These are phyloP conservation scores for Aphanoascus verrucosus DNA, from an alignment of 2,329 filamentous ascomycete species.

Conservation along the genomic window DNA sequence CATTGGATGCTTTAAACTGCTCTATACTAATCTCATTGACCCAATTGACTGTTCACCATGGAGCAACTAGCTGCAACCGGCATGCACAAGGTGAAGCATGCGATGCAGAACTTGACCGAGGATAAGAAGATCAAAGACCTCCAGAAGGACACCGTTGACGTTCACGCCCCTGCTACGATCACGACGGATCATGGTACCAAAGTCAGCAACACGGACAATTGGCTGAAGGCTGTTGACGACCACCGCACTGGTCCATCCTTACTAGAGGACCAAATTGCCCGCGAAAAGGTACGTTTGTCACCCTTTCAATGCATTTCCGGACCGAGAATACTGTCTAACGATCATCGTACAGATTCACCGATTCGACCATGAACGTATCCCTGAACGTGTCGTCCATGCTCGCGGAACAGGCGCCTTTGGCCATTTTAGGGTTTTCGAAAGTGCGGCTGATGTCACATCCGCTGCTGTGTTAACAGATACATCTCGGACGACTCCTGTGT, in stretches of 20 bases:
- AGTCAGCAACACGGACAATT: slow-evolving; percentile 63
- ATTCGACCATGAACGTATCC: slow-evolving; percentile 65
- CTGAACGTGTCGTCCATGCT: slow-evolving; percentile 58
- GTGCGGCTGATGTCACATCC: slow-evolving; percentile 50
- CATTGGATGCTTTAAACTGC: background rate
- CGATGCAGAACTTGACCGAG: slow-evolving; percentile 16
- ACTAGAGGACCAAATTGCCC: slow-evolving; percentile 59
- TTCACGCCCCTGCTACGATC: slow-evolving; percentile 48
- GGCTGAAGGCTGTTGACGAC: slow-evolving; percentile 55
- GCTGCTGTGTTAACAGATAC: slow-evolving; percentile 59
- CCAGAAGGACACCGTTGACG: slow-evolving; percentile 47
- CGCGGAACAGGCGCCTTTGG: slow-evolving; percentile 55
- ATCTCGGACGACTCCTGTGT: slow-evolving; percentile 52
- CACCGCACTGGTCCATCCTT: slow-evolving; percentile 56
- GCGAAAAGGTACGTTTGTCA: slow-evolving; percentile 58
- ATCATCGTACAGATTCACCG: slow-evolving; percentile 39
- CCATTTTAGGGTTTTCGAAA: slow-evolving; percentile 55
- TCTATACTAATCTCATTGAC: background rate
- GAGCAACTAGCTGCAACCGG: slow-evolving; percentile 18
- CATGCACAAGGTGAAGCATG: slow-evolving; percentile 24
- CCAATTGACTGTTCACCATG: background rate
- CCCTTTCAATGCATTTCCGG: background rate
- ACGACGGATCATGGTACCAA: slow-evolving; percentile 71
- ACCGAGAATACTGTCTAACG: background rate
- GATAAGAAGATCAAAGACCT: slow-evolving; percentile 53